Evolutionary conservation across 169 alveolate species (phyloP).

Genomic region (Plasmodium vivax): DNA sequence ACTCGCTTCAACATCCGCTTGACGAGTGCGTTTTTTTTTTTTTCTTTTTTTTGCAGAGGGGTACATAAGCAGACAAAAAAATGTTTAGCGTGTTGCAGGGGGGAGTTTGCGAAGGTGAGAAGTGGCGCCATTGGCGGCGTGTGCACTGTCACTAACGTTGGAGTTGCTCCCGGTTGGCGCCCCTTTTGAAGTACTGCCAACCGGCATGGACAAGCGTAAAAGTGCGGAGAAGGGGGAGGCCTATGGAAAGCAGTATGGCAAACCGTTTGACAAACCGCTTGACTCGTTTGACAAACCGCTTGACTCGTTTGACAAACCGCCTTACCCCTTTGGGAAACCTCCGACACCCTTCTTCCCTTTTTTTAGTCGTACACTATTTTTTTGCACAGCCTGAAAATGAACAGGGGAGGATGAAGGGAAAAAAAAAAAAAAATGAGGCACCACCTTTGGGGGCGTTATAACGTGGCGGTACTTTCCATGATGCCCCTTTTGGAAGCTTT

Average conservation of each 20-base stretch:
- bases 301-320: not conserved
- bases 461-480: not conserved
- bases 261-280: no score
- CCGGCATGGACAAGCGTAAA: not conserved
- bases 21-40: not conserved
- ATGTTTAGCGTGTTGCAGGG: slow-evolving; percentile 1
- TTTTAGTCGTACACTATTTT: slow-evolving; percentile 35
- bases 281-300: no score
- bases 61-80: slow-evolving; percentile 36
- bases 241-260: not conserved
- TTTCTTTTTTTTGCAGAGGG: slow-evolving; percentile 45
- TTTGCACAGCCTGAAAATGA: slow-evolving; percentile 57
- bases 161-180: not conserved
- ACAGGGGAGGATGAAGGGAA: not conserved
- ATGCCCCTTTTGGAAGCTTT: not conserved
- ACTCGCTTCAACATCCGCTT: not conserved
- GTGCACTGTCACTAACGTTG: not conserved
- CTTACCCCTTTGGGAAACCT: not conserved
- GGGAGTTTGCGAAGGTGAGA: not conserved
- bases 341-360: not conserved
- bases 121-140: not conserved
- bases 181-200: not conserved
- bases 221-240: not conserved
- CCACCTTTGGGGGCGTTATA: not conserved
- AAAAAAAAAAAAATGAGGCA: not conserved